Evolutionary conservation across 768 basidiomycete species (phyloP).

Genomic region (Imleria badia): DNA sequence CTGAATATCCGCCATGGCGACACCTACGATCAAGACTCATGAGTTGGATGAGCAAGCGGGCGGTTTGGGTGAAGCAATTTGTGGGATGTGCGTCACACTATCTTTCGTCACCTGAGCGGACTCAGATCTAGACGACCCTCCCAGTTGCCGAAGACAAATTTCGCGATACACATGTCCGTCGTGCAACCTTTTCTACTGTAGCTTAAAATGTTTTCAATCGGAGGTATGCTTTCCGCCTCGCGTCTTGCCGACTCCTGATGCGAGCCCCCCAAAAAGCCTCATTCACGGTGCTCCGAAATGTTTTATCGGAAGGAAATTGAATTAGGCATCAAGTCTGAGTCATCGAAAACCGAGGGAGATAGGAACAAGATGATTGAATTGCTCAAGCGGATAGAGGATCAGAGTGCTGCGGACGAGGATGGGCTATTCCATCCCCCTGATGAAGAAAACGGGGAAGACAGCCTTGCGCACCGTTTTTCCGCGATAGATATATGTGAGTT

Average conservation of each 20-base stretch:
- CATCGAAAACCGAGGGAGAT: constrained; percentile 58
- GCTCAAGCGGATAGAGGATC: constrained; percentile 71
- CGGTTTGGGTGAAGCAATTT: constrained; percentile 25
- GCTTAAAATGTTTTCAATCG: constrained; percentile 74
- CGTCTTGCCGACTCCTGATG: not conserved
- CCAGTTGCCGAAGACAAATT: constrained; percentile 72
- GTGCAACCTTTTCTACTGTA: constrained; percentile 83
- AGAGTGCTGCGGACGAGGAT: constrained; percentile 41
- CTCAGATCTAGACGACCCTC: constrained; percentile 1
- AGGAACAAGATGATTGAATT: constrained; percentile 65
- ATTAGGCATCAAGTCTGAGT: constrained; percentile 53
- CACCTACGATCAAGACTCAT: constrained; percentile 15
- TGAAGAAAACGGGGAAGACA: constrained; percentile 40
- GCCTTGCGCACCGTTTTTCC: constrained; percentile 52
- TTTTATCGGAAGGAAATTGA: constrained; percentile 81
- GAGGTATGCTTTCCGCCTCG: constrained; percentile 43
- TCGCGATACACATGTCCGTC: constrained; percentile 80
- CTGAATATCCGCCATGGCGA: constrained; percentile 10
- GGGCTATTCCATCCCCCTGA: constrained; percentile 32
- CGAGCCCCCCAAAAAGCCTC: constrained; percentile 37
- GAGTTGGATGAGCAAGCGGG: constrained; percentile 9
- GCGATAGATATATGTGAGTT: constrained; percentile 61
- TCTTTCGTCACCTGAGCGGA: not conserved
- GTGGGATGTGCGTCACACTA: constrained; percentile 43
- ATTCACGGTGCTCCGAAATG: constrained; percentile 74